Evolutionary conservation across 1,284 basidiomycete genomes (phyloP).

Genomic region (Trametes hirsuta): DNA sequence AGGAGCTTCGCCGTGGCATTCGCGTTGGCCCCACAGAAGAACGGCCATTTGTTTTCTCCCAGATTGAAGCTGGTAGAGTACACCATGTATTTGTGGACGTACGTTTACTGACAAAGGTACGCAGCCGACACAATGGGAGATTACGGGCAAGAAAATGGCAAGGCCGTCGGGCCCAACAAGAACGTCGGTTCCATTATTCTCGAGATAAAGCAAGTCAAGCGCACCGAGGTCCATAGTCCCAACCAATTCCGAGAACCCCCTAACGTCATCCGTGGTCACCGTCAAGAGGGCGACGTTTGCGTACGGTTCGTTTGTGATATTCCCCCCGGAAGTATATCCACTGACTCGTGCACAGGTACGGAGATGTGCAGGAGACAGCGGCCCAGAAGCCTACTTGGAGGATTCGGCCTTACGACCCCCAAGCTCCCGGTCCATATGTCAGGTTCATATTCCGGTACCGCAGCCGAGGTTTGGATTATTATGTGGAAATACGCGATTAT

Average conservation of each 20-base stretch:
- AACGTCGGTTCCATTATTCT: conserved; percentile 57
- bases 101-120: not conserved
- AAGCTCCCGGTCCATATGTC: conserved; percentile 48
- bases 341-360: conserved; percentile 8
- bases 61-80: conserved; percentile 36
- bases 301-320: conserved; percentile 13
- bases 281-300: conserved; percentile 23
- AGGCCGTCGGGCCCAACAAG: conserved; percentile 23
- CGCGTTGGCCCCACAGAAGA: conserved; percentile 35
- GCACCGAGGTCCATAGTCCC: conserved; percentile 28
- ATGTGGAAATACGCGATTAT: not conserved
- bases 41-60: conserved; percentile 59
- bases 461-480: conserved; percentile 42
- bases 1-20: conserved; percentile 43
- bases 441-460: conserved; percentile 65
- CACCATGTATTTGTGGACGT: not conserved
- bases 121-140: conserved; percentile 4
- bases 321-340: not conserved
- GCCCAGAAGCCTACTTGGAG: conserved; percentile 48
- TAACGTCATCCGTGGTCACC: conserved; percentile 21
- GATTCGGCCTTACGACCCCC: conserved; percentile 47
- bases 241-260: conserved; percentile 26
- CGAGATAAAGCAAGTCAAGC: conserved; percentile 56
- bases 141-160: not conserved
- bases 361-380: conserved; percentile 7